Evolutionary conservation across 257 asterid genomes (phyloP).

Genomic region (Coffea eugenioides): DNA sequence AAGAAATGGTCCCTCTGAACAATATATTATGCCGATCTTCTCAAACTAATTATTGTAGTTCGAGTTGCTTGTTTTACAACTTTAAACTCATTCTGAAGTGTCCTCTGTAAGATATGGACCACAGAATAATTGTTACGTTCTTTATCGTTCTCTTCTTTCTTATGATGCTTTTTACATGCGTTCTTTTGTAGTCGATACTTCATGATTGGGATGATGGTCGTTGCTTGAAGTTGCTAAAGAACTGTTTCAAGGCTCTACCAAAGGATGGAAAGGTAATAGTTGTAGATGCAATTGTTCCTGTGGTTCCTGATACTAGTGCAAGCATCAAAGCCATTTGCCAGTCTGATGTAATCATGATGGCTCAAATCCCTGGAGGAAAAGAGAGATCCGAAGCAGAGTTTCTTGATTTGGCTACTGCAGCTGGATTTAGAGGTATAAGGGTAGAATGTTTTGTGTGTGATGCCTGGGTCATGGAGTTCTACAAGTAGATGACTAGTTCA

Average conservation of each 20-base stretch:
- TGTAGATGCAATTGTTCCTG: conserved; percentile 26
- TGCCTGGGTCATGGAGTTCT: no score
- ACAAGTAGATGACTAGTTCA: no score
- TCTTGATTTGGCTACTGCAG: conserved; percentile 28
- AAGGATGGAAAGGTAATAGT: conserved; percentile 32
- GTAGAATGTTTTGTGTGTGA: no score
- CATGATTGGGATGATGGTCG: conserved; percentile 44
- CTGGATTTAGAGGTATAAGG: conserved; percentile 31
- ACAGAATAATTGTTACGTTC: not conserved
- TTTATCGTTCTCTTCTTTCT: not conserved
- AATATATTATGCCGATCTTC: not conserved
- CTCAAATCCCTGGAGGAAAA: conserved; percentile 39
- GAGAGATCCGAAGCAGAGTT: conserved; percentile 28
- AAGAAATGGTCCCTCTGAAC: no score
- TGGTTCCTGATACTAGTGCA: conserved; percentile 21
- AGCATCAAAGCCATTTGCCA: conserved; percentile 15
- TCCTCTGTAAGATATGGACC: not conserved
- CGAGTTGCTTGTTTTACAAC: not conserved
- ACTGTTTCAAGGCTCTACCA: no score
- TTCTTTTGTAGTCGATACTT: conserved; percentile 36
- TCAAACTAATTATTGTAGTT: not conserved
- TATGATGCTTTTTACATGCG: no score
- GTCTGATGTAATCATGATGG: conserved; percentile 30
- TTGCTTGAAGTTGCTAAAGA: conserved; percentile 19
- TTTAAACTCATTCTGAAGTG: not conserved